Percentiles rank a stretch among this genome's conserved stretches.
Evolutionary conservation across 208 protist genomes (phyloP).

Genomic region (Trypanosomatidae sp.): DNA sequence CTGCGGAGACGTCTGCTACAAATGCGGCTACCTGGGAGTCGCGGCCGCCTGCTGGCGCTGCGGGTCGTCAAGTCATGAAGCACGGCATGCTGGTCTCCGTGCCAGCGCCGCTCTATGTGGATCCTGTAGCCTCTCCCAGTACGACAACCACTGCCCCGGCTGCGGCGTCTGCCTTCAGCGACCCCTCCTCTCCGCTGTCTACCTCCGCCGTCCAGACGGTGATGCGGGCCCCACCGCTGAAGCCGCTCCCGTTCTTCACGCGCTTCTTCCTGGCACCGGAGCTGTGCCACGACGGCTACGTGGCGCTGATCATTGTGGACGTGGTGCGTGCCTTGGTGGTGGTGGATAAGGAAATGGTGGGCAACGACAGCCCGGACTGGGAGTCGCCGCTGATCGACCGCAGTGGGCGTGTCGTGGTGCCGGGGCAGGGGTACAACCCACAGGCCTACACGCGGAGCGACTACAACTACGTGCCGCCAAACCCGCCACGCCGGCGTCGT

Average conservation of each 20-base stretch:
- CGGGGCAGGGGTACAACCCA: constrained; percentile 45
- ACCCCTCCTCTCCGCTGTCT: too few species aligned
- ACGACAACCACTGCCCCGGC: background rate
- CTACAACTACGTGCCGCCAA: constrained; percentile 25
- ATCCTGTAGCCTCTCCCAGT: background rate
- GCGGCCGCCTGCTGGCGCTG: too few species aligned
- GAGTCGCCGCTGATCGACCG: constrained; percentile 29
- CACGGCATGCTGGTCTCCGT: too few species aligned
- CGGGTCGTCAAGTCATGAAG: too few species aligned
- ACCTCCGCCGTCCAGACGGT: too few species aligned
- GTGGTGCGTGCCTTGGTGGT: constrained; percentile 62
- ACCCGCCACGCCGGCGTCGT: constrained; percentile 10
- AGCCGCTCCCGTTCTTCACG: constrained; percentile 35
- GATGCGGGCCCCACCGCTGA: constrained; percentile 5
- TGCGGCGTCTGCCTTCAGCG: too few species aligned
- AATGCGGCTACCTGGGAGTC: too few species aligned
- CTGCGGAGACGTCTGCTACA: too few species aligned
- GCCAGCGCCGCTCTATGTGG: too few species aligned
- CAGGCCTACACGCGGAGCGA: constrained; percentile 40
- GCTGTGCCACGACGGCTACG: constrained; percentile 43
- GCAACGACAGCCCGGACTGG: constrained; percentile 43
- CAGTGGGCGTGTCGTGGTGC: constrained; percentile 28
- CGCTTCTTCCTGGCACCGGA: constrained; percentile 81
- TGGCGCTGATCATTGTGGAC: constrained; percentile 72
- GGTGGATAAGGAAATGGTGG: constrained; percentile 52